phyloP scores from a whole-genome alignment of 306 rosid species.

The Trichosanthes cucumerina region DNA sequence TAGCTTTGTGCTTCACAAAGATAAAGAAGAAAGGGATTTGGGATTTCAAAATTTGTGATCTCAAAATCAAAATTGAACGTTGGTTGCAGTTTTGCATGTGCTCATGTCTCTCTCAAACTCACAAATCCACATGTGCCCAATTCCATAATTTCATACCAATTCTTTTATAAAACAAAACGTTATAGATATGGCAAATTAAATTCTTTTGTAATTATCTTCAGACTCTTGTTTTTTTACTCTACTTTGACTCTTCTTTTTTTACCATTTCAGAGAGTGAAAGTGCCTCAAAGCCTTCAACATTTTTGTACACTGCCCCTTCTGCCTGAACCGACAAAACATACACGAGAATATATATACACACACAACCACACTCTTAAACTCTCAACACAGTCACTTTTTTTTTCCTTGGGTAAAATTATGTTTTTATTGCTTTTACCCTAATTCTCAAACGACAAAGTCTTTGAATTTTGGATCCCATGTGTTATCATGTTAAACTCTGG shows the following conservation, averaged over 20 bases:
- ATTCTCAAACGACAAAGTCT: neutral
- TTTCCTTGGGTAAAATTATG: neutral
- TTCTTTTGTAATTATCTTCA: neutral
- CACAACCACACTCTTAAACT: neutral
- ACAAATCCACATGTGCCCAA: neutral
- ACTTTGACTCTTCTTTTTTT: neutral
- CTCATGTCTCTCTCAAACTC: slow-evolving; percentile 1
- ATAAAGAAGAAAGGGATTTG: neutral
- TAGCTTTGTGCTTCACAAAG: neutral
- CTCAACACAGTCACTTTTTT: neutral
- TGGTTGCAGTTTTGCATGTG: neutral
- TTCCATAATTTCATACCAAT: neutral
- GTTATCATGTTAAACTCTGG: neutral
- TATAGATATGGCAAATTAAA: neutral
- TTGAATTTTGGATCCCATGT: neutral
- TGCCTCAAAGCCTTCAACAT: neutral
- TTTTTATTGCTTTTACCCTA: neutral
- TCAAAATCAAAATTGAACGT: neutral
- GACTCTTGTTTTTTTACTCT: neutral
- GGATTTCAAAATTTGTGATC: neutral
- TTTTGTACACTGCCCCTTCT: slow-evolving; percentile 1
- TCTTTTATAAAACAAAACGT: neutral
- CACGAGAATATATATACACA: neutral
- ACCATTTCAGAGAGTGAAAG: neutral
- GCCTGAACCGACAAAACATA: slow-evolving; percentile 1